Evolutionary conservation across 2,329 filamentous ascomycete genomes (phyloP).

Genomic region (Cercospora janseana): DNA sequence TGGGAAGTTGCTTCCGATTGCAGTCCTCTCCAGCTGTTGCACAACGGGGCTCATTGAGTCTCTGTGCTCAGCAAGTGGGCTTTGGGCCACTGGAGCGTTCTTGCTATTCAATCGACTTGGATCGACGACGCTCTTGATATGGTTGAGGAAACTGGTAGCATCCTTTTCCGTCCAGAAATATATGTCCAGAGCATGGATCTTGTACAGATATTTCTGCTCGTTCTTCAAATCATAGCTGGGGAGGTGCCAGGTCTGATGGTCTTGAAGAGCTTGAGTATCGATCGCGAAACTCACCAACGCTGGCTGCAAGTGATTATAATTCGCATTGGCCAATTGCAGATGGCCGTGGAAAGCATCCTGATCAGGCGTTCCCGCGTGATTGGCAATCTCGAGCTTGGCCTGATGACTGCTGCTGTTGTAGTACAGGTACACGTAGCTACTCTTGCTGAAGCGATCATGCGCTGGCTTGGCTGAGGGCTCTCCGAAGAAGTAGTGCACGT

Average conservation of each 20-base stretch:
- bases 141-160: conserved; percentile 67
- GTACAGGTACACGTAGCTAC: conserved; percentile 77
- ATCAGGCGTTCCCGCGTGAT: conserved; percentile 69
- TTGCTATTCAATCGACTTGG: conserved; percentile 60
- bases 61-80: conserved; percentile 44
- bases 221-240: conserved; percentile 70
- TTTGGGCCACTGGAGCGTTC: conserved; percentile 58
- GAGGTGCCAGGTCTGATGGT: conserved; percentile 66
- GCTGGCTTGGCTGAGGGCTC: conserved; percentile 64
- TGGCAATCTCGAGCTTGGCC: conserved; percentile 73
- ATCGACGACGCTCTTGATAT: conserved; percentile 64
- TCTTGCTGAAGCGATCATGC: conserved; percentile 79
- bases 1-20: conserved; percentile 61
- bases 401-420: conserved; percentile 66
- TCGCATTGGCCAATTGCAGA: conserved; percentile 56
- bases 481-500: conserved; percentile 76
- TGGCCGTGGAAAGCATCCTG: conserved; percentile 77
- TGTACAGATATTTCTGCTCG: conserved; percentile 76
- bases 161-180: conserved; percentile 78
- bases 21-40: conserved; percentile 69
- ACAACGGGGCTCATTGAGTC: conserved; percentile 66
- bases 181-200: conserved; percentile 70
- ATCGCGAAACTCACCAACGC: conserved; percentile 68
- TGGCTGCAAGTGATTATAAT: conserved; percentile 72
- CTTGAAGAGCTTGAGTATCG: conserved; percentile 48